Percentiles rank a stretch among this genome's conserved stretches.
Conservation (phyloP, 2,329 filamentous ascomycete species). For the Ilyonectria sp. region DNA sequence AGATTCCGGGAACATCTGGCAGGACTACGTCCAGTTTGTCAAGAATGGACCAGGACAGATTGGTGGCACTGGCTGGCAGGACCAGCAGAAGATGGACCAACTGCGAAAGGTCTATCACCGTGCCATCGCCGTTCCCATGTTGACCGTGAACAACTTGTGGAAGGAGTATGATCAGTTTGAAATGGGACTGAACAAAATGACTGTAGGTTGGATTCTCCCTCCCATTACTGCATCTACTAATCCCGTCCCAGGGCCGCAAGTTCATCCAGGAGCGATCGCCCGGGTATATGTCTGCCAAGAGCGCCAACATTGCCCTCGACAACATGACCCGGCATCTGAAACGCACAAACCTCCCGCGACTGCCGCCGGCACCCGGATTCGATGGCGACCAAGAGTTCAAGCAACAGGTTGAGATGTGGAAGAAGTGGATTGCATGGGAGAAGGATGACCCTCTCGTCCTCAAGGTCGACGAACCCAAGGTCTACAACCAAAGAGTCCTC, state of each 20-base stretch:
- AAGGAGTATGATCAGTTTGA: slow-evolving; percentile 99
- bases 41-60: slow-evolving; percentile 88
- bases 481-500: slow-evolving; percentile 84
- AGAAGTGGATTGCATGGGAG: slow-evolving; percentile 95
- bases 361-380: slow-evolving; percentile 89
- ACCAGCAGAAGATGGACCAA: slow-evolving; percentile 97
- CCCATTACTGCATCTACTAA: slow-evolving; percentile 40
- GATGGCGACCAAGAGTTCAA: slow-evolving; percentile 89
- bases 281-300: slow-evolving; percentile 95
- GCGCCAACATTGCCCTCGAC: slow-evolving; percentile 90
- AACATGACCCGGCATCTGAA: slow-evolving; percentile 85
- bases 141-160: slow-evolving; percentile 88
- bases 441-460: slow-evolving; percentile 92
- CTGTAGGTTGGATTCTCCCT: slow-evolving; percentile 67
- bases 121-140: slow-evolving; percentile 89
- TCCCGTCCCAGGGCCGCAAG: slow-evolving; percentile 81
- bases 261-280: slow-evolving; percentile 94
- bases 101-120: slow-evolving; percentile 93
- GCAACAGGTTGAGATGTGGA: slow-evolving; percentile 90
- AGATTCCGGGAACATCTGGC: slow-evolving; percentile 91
- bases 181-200: slow-evolving; percentile 92
- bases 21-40: slow-evolving; percentile 95
- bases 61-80: slow-evolving; percentile 92
- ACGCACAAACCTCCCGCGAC: slow-evolving; percentile 82
- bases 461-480: slow-evolving; percentile 82